phyloP scores from a whole-genome alignment of 805 yeast species.

The Scheffersomyces stipitis region DNA sequence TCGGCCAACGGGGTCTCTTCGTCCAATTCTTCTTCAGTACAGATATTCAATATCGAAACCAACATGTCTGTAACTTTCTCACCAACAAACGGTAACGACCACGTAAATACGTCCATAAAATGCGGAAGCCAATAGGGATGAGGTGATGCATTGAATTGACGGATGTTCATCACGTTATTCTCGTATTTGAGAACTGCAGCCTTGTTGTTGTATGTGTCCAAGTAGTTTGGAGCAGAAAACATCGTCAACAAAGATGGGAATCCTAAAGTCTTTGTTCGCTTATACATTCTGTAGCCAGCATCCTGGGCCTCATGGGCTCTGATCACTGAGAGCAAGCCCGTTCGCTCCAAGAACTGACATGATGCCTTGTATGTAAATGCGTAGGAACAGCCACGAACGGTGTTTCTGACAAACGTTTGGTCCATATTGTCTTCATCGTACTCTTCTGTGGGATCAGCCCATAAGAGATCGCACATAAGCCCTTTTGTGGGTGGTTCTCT shows the following conservation, averaged over 20 bases:
- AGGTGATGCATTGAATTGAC: constrained; percentile 89
- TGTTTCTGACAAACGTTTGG: constrained; percentile 58
- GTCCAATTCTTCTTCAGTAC: constrained; percentile 92
- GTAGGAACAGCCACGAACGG: constrained; percentile 89
- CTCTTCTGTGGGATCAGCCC: constrained; percentile 95
- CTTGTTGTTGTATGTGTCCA: constrained; percentile 89
- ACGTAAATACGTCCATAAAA: constrained; percentile 94
- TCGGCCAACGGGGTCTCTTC: constrained; percentile 61
- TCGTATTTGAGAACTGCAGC: constrained; percentile 94
- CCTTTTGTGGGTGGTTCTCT: constrained; percentile 93
- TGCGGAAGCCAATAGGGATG: constrained; percentile 98
- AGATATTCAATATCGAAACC: constrained; percentile 83
- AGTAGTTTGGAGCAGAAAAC: constrained; percentile 93
- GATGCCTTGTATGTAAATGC: constrained; percentile 83
- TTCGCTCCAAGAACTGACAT: constrained; percentile 73
- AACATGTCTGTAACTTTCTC: constrained; percentile 94
- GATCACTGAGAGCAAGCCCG: constrained; percentile 78
- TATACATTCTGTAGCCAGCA: constrained; percentile 94
- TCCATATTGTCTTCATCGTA: constrained; percentile 60
- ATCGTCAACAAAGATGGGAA: constrained; percentile 89
- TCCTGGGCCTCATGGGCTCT: constrained; percentile 98
- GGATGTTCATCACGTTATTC: constrained; percentile 87
- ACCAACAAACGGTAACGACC: constrained; percentile 97
- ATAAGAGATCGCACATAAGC: constrained; percentile 87
- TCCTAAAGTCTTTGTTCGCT: constrained; percentile 76